A percentile compares a stretch with the other conserved stretches of the same genome.
Conservation (phyloP, 1,284 basidiomycete genomes). For the Stygiomarasmius scandens region DNA sequence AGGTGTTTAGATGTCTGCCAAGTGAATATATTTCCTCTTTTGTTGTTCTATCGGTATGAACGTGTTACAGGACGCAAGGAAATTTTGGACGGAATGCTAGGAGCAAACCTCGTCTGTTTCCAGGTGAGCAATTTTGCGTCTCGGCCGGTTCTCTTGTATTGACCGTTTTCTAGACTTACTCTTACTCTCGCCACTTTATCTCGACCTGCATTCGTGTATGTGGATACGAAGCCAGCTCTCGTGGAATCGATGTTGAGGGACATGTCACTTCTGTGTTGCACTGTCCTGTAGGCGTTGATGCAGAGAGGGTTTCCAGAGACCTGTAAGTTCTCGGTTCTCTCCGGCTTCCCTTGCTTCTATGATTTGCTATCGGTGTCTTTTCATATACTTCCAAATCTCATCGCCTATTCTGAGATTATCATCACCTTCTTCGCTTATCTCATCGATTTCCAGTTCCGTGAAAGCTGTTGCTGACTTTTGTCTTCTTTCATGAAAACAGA, state of each 20-base stretch:
- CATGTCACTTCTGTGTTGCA: slow-evolving; percentile 86
- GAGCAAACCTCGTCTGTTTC: slow-evolving; percentile 95
- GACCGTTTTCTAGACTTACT: too few relatives aligned
- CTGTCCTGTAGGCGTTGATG: slow-evolving; percentile 98
- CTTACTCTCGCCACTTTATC: slow-evolving; percentile 94
- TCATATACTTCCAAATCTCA: neutral
- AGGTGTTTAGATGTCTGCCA: slow-evolving; percentile 93
- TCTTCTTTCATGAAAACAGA: slow-evolving; percentile 34
- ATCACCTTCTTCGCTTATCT: neutral
- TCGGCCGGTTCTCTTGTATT: too few relatives aligned
- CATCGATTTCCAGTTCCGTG: neutral
- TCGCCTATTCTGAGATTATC: neutral
- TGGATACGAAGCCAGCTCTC: slow-evolving; percentile 86
- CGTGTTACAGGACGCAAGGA: slow-evolving; percentile 71
- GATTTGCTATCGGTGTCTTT: slow-evolving; percentile 3
- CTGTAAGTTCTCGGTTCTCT: slow-evolving; percentile 48
- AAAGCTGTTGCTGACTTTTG: neutral
- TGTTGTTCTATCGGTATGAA: too few relatives aligned
- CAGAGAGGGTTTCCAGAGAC: slow-evolving; percentile 85
- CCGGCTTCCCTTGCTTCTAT: neutral
- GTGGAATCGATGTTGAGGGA: slow-evolving; percentile 90
- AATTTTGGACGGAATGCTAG: slow-evolving; percentile 97
- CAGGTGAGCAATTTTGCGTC: slow-evolving; percentile 58
- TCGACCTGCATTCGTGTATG: slow-evolving; percentile 96
- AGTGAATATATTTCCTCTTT: slow-evolving; percentile 47